Evolutionary conservation across 108 stramenopile genomes (phyloP).

Genomic region (Fistulifera pelliculosa): DNA sequence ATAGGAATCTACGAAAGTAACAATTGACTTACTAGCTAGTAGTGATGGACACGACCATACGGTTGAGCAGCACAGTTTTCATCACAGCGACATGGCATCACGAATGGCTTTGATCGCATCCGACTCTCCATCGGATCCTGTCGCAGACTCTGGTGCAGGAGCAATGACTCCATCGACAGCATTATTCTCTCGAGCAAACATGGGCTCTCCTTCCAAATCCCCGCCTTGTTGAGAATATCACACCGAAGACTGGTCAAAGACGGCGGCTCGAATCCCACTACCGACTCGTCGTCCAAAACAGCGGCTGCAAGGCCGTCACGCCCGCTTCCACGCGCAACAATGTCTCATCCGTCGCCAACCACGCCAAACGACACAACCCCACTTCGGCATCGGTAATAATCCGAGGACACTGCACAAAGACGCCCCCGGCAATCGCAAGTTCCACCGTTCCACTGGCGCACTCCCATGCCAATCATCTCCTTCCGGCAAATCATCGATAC

Average conservation of each 20-base stretch:
- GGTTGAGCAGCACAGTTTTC: background rate
- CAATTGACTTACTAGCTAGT: too few species aligned
- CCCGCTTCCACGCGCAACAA: conserved; percentile 73
- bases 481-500: conserved; percentile 65
- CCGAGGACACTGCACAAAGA: conserved; percentile 64
- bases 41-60: too few species aligned
- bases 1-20: too few species aligned
- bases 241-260: conserved; percentile 62
- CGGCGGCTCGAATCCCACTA: conserved; percentile 76
- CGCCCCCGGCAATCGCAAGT: conserved; percentile 61
- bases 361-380: conserved; percentile 69
- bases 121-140: conserved; percentile 1
- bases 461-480: conserved; percentile 76
- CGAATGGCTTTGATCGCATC: conserved; percentile 18
- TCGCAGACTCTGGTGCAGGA: conserved; percentile 2
- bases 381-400: conserved; percentile 42
- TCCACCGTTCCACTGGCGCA: conserved; percentile 53
- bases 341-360: conserved; percentile 69
- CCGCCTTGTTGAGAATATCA: conserved; percentile 65
- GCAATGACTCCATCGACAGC: background rate
- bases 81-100: conserved; percentile 16
- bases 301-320: conserved; percentile 62
- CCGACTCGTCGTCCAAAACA: conserved; percentile 52
- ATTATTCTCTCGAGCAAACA: conserved; percentile 2
- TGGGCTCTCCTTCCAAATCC: conserved; percentile 44